Evolutionary conservation across 441 rosid species (phyloP), one percentile per base, ranked within the genome.

Genomic region (Populus hybrid): DNA sequence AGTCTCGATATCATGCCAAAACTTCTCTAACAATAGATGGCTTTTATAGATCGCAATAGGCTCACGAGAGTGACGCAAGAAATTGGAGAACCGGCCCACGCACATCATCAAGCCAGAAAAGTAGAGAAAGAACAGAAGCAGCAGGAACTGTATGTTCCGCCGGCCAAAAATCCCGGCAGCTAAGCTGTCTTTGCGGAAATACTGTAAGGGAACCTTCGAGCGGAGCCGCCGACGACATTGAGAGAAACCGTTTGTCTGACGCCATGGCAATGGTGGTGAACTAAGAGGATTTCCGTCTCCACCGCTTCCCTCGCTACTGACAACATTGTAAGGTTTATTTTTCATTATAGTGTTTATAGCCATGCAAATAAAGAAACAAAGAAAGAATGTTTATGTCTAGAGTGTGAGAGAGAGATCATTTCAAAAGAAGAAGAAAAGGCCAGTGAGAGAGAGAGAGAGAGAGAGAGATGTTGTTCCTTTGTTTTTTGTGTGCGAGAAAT

Each of bases 11-110:
- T 92, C 89, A 80, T 86, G 86, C 94, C 93, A 88, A 40, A 95
- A 91, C 84, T 87, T 88, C 67, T 75, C 75, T 77, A 93, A 92
- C 85, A 91, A 82, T 84, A 89, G 84, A 70, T 88, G 91, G 86
- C 97, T 95, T 68, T 95, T 89, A 67, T 93, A 95, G 63, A 91
- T 91, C 35, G 94, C 88, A 28, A 93, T 95, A 69, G 98, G 96
- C 81, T 80, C 68, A 69, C 84, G 68, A 65, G 84, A 70, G 76
- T 80, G 86, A 61, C 87, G 87, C 40, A 92, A 80, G 12, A 90
- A 82, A 24, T 87, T 87, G 14, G 97, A 88, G 84, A 93, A 87
- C n/a, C 94, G 97, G 34, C 95, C 95, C 72, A 92, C 91, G 66
- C 94, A 95, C 91, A 92, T 83, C 75, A 93, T 79, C 83, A 95